These are phyloP conservation scores for Sugiyamaella chiloensis DNA, from an alignment of 805 yeast species.

Conservation along the genomic window DNA sequence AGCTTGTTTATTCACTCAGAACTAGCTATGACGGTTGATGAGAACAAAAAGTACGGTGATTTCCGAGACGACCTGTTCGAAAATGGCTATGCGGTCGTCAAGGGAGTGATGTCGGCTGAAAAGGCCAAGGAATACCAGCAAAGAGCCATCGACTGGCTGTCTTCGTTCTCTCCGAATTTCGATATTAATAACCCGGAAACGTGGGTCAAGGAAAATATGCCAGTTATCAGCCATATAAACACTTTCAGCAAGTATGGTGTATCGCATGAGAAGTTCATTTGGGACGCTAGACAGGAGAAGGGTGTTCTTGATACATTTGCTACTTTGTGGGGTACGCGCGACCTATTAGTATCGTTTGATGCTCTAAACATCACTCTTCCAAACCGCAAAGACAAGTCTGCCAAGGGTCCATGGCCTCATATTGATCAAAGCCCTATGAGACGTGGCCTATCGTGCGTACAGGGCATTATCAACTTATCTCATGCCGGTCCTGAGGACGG, in stretches of 20 bases:
- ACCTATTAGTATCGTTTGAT: not conserved
- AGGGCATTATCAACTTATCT: not conserved
- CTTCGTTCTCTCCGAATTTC: not conserved
- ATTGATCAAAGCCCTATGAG: conserved; percentile 4
- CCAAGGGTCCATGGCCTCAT: conserved; percentile 5
- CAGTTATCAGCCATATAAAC: not conserved
- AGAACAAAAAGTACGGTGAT: not conserved
- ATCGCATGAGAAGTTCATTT: conserved; percentile 1
- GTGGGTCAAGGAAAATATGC: conserved; percentile 1
- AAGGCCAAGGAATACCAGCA: conserved; percentile 2
- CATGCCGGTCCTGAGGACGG: conserved; percentile 4
- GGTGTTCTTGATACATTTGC: not conserved
- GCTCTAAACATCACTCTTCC: conserved; percentile 4
- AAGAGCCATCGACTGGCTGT: conserved; percentile 2
- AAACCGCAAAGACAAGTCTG: conserved; percentile 1
- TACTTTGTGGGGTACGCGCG: not conserved
- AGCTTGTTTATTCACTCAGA: no score
- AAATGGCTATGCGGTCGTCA: conserved; percentile 1
- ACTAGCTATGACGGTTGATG: conserved; percentile 1
- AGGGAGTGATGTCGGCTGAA: not conserved
- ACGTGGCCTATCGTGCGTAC: not conserved
- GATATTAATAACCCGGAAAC: conserved; percentile 1
- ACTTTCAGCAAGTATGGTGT: conserved; percentile 4
- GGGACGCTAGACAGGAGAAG: conserved; percentile 2
- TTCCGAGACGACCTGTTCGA: conserved; percentile 2